Conservation (phyloP, 352 stramenopile genomes). For the Phytophthora syringae region DNA sequence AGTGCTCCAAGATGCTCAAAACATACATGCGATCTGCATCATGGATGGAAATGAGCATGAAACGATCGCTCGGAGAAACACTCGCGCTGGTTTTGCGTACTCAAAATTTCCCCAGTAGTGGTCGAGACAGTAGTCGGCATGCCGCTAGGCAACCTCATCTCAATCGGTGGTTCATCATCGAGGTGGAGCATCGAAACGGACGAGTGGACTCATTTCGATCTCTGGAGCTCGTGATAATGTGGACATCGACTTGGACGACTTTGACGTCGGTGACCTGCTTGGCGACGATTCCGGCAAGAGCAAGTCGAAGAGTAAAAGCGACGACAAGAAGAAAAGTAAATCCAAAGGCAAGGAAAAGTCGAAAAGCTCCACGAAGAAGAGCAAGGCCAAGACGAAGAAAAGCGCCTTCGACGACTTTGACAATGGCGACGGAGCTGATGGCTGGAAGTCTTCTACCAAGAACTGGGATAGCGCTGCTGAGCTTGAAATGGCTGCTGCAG, state of each 20-base stretch:
- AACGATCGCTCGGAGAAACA: conserved; percentile 6
- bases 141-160: conserved; percentile 58
- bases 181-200: conserved; percentile 47
- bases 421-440: conserved; percentile 18
- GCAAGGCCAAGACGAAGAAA: conserved; percentile 57
- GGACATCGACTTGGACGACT: conserved; percentile 61
- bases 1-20: neutral
- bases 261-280: conserved; percentile 66
- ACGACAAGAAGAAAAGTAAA: conserved; percentile 44
- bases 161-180: conserved; percentile 40
- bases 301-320: conserved; percentile 35
- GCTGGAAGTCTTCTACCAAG: conserved; percentile 21
- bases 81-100: neutral
- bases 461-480: conserved; percentile 37
- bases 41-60: neutral
- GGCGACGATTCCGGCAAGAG: conserved; percentile 42
- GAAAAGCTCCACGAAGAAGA: conserved; percentile 41
- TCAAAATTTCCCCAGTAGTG: neutral
- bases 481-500: conserved; percentile 33
- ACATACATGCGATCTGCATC: conserved; percentile 3
- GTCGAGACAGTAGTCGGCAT: conserved; percentile 20
- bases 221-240: conserved; percentile 28
- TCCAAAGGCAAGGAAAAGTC: conserved; percentile 37
- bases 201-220: conserved; percentile 69
- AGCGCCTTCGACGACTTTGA: conserved; percentile 39